These are phyloP conservation scores for Catunica adiposa DNA, from an alignment of 2,329 filamentous ascomycete genomes.

Conservation along the genomic window DNA sequence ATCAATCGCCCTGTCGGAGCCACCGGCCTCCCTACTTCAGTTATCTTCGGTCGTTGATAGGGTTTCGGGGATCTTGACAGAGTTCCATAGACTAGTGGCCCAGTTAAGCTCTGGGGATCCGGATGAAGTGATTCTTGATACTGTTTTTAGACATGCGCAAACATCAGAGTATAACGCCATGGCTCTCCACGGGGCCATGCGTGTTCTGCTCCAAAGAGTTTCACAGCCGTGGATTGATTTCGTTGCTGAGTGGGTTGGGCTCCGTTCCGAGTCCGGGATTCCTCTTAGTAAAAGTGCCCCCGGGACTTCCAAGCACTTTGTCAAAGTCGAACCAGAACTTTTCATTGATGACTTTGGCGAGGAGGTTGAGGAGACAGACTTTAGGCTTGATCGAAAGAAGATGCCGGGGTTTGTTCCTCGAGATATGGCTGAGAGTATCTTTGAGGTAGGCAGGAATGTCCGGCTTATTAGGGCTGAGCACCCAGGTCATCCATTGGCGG, in stretches of 20 bases:
- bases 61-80: slow-evolving; percentile 31
- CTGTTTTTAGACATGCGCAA: slow-evolving; percentile 45
- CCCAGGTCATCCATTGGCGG: slow-evolving; percentile 51
- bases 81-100: slow-evolving; percentile 34
- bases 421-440: slow-evolving; percentile 56
- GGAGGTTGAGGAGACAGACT: slow-evolving; percentile 41
- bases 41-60: slow-evolving; percentile 34
- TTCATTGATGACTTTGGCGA: slow-evolving; percentile 43
- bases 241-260: slow-evolving; percentile 59
- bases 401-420: slow-evolving; percentile 56
- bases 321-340: slow-evolving; percentile 38
- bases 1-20: slow-evolving; percentile 29
- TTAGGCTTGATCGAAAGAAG: slow-evolving; percentile 43
- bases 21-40: slow-evolving; percentile 33
- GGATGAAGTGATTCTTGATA: slow-evolving; percentile 46
- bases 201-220: slow-evolving; percentile 47
- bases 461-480: slow-evolving; percentile 56
- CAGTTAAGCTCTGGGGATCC: slow-evolving; percentile 28
- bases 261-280: slow-evolving; percentile 40
- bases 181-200: slow-evolving; percentile 46
- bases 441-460: slow-evolving; percentile 63
- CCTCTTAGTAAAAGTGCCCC: slow-evolving; percentile 32
- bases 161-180: slow-evolving; percentile 46
- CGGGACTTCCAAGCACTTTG: slow-evolving; percentile 38
- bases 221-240: slow-evolving; percentile 51